A percentile compares a stretch with the other conserved stretches of the same genome.
phyloP scores from a whole-genome alignment of 164 flowering plant species.

The Aristolochia contorta region DNA sequence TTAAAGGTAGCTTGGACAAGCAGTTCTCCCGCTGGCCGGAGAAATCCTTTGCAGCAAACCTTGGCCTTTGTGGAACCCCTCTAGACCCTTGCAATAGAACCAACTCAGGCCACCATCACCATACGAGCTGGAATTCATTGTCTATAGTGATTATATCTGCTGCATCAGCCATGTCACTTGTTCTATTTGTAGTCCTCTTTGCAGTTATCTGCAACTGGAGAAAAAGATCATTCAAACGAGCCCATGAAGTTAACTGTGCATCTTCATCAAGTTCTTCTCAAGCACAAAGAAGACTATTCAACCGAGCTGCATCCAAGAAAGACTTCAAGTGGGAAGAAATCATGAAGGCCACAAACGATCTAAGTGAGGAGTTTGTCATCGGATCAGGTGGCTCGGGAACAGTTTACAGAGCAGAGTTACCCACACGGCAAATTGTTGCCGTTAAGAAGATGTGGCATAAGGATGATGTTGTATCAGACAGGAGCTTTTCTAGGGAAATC shows the following conservation, averaged over 20 bases:
- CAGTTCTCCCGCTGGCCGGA: conserved; percentile 64
- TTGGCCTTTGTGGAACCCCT: conserved; percentile 66
- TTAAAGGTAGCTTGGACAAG: conserved; percentile 60
- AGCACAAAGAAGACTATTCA: conserved; percentile 37
- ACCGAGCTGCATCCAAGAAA: conserved; percentile 28
- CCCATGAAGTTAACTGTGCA: conserved; percentile 24
- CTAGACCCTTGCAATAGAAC: conserved; percentile 32
- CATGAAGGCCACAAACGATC: conserved; percentile 76
- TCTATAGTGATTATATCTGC: conserved; percentile 44
- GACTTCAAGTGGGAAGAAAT: conserved; percentile 81
- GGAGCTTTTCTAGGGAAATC: conserved; percentile 79
- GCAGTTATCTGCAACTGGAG: conserved; percentile 28
- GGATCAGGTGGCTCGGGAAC: conserved; percentile 95
- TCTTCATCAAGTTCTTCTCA: conserved; percentile 67
- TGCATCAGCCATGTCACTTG: conserved; percentile 32
- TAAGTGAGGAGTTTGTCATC: conserved; percentile 62
- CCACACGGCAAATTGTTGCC: conserved; percentile 64
- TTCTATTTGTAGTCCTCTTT: conserved; percentile 34
- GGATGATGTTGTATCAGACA: conserved; percentile 50
- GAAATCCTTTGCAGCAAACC: conserved; percentile 57
- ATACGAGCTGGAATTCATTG: conserved; percentile 19
- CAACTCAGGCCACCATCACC: conserved; percentile 6
- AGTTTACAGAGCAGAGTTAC: conserved; percentile 66
- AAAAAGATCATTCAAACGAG: conserved; percentile 21
- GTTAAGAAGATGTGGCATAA: conserved; percentile 69